Evolutionary conservation across 2,329 filamentous ascomycete genomes (phyloP).

Genomic region (Penicillium sp.): DNA sequence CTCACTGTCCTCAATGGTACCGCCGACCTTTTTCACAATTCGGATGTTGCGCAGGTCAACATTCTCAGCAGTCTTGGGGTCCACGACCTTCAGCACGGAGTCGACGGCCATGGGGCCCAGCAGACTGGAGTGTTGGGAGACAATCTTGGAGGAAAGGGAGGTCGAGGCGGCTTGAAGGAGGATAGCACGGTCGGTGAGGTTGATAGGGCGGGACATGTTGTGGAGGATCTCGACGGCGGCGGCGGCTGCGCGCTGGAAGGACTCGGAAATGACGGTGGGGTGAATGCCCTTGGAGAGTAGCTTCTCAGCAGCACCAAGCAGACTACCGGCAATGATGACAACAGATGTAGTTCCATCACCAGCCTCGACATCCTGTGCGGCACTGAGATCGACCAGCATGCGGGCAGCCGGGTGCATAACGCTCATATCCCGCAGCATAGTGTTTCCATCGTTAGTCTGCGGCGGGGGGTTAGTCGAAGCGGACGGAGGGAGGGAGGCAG

Average conservation of each 20-base stretch:
- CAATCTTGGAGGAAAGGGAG: conserved; percentile 97
- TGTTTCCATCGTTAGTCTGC: conserved; percentile 95
- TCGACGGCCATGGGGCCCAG: conserved; percentile 98
- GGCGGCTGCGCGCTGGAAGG: conserved; percentile 92
- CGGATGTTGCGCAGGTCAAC: conserved; percentile 96
- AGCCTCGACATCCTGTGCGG: conserved; percentile 96
- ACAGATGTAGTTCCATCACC: conserved; percentile 98
- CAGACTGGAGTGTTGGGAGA: conserved; percentile 93
- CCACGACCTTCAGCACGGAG: conserved; percentile 93
- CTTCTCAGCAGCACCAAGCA: conserved; percentile 90
- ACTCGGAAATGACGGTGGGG: conserved; percentile 95
- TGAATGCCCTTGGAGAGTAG: conserved; percentile 91
- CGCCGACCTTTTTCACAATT: conserved; percentile 96
- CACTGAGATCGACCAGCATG: conserved; percentile 97
- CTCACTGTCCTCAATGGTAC: conserved; percentile 98
- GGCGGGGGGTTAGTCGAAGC: conserved; percentile 40
- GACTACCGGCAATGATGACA: conserved; percentile 94
- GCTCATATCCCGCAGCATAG: conserved; percentile 98
- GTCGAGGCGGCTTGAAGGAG: conserved; percentile 97
- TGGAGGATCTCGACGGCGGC: conserved; percentile 89
- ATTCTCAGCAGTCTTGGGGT: conserved; percentile 93
- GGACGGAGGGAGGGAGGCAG: conserved; percentile 20
- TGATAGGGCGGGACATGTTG: conserved; percentile 94
- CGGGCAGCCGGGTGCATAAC: conserved; percentile 99
- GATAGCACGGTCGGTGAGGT: conserved; percentile 83